Base-by-base conservation (phyloP, 768 basidiomycete species). In the Lentinula detonsa region DNA sequence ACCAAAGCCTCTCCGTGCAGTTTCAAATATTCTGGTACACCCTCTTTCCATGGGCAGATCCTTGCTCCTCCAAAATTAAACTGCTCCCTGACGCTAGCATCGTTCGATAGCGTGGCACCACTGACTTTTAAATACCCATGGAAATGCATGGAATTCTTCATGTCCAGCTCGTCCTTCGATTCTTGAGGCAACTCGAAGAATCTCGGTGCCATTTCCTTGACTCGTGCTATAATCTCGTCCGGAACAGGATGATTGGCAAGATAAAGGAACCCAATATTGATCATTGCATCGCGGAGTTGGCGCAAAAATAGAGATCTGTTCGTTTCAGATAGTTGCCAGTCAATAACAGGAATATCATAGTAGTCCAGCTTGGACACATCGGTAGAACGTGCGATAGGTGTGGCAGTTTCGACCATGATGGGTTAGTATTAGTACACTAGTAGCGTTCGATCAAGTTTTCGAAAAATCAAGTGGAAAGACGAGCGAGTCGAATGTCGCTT, bases 1-100 rank as follows among this genome's bases (percentile, higher is more conserved):
- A 81, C 83, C 75, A 83, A 82, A 21, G 74, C 66, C 8, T 74
- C 74, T 3, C 84, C 83, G 78, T 83, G 84, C 40, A 84, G 67
- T 46, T 74, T 76, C 57, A 80, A 54, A 64, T 78, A 80, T n/a
- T 82, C 81, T 1, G 80, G 80, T 40, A 74, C 70, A 13, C 83
- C 83, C 0, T 74, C 72, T 57, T 65, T 72, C 78, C 79, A 83
- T 56, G 59, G 62, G 15, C 68, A 69, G 59, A 75, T 71, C 50
- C 76, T 75, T 6, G 73, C 77, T 10, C 81, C 84, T 21, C 75
- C 84, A 61, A 84, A 74, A 60, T 85, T 83, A 62, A 80, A 82
- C 63, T 84, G 83, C 65, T 85, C 83, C 40, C 83, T 74, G 61
- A 74, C 72, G 63, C 85, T 83, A 3, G 72, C 72, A 60, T 72